These are phyloP conservation scores for Pistacia vera DNA, from an alignment of 345 rosid species.

Conservation along the genomic window DNA sequence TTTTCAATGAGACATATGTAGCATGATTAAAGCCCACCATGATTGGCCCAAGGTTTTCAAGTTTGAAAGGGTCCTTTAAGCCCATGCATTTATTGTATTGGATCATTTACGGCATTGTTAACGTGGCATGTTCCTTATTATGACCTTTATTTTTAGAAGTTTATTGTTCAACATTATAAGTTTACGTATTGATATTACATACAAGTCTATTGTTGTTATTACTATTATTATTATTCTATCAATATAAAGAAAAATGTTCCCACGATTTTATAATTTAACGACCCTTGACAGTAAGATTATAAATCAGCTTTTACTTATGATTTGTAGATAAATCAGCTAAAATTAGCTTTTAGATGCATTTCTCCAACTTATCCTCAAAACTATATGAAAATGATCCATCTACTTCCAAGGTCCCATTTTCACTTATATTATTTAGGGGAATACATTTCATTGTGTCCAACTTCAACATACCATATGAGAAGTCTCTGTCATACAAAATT, in stretches of 20 bases:
- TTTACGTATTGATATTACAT: too few species aligned
- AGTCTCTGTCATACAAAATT: slow-evolving; percentile 16
- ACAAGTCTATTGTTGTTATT: too few species aligned
- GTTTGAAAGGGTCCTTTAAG: not conserved
- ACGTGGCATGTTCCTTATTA: too few species aligned
- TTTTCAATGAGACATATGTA: not conserved
- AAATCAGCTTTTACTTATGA: not conserved
- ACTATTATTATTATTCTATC: too few species aligned
- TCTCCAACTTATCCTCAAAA: not conserved
- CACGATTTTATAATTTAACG: too few species aligned
- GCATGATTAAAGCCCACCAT: too few species aligned
- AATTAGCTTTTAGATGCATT: not conserved
- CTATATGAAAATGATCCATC: slow-evolving; percentile 15
- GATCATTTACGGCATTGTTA: too few species aligned
- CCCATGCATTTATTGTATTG: not conserved
- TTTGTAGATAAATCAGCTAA: not conserved
- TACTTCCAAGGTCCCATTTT: slow-evolving; percentile 13
- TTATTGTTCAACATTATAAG: too few species aligned
- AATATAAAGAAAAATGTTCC: too few species aligned
- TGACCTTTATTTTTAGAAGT: too few species aligned
- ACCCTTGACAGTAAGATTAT: too few species aligned
- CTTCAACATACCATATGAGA: slow-evolving; percentile 6
- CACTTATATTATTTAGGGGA: slow-evolving; percentile 3
- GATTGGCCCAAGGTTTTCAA: not conserved
- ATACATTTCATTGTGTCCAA: slow-evolving; percentile 3